Percentiles rank a stretch among this genome's conserved stretches.
These are phyloP conservation scores for Beauveria scarabaeidicola DNA, from an alignment of 2,329 filamentous ascomycete genomes.

Conservation along the genomic window DNA sequence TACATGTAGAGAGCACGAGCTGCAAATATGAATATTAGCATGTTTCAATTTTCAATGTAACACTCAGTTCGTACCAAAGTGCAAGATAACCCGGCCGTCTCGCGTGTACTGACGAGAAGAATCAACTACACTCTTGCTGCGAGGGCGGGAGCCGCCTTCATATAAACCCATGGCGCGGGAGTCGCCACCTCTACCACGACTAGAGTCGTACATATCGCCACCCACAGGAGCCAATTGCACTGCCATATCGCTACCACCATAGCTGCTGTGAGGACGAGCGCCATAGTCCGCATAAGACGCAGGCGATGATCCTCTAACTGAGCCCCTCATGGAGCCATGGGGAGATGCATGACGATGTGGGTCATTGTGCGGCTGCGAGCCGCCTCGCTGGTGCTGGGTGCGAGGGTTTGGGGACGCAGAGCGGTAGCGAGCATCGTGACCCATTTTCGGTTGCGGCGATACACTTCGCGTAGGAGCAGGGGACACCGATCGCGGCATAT, in stretches of 20 bases:
- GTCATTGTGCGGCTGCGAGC: constrained; percentile 29
- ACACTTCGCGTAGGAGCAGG: constrained; percentile 57
- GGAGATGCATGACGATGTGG: constrained; percentile 47
- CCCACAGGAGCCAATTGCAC: constrained; percentile 55
- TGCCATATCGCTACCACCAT: constrained; percentile 50
- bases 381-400: constrained; percentile 28
- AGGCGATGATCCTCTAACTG: constrained; percentile 39
- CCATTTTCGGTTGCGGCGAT: constrained; percentile 53
- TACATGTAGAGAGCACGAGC: constrained; percentile 93
- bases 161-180: constrained; percentile 48
- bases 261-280: constrained; percentile 42
- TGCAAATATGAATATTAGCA: constrained; percentile 31
- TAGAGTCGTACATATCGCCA: constrained; percentile 51
- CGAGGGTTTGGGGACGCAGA: constrained; percentile 60
- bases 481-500: constrained; percentile 53
- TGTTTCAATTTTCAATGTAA: not conserved
- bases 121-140: constrained; percentile 84
- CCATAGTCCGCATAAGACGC: constrained; percentile 38
- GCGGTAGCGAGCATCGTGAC: constrained; percentile 37
- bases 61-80: constrained; percentile 68
- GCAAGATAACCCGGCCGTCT: constrained; percentile 79
- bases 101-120: constrained; percentile 71
- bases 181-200: constrained; percentile 41
- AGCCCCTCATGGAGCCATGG: constrained; percentile 35
- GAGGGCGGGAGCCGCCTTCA: constrained; percentile 43